phyloP scores from a whole-genome alignment of 352 stramenopile genomes.

The Phytophthora idaei region DNA sequence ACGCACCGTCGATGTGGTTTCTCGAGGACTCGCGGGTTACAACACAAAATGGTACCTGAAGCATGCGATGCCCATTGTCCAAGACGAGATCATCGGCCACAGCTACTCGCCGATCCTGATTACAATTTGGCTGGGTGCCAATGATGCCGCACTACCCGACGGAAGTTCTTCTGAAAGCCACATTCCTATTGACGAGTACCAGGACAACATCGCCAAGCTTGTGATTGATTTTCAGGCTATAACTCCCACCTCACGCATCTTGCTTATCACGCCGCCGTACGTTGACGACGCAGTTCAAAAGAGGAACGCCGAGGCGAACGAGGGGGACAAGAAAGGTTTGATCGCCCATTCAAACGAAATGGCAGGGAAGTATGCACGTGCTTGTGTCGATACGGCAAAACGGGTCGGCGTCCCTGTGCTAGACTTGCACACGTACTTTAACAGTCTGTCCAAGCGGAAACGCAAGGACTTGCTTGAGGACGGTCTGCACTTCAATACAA shows the following conservation, averaged over 20 bases:
- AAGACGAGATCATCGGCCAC: conserved; percentile 35
- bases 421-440: conserved; percentile 52
- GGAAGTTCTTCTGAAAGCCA: conserved; percentile 39
- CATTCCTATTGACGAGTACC: conserved; percentile 50
- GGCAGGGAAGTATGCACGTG: conserved; percentile 45
- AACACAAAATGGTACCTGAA: conserved; percentile 53
- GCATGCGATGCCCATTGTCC: conserved; percentile 34
- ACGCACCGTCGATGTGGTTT: conserved; percentile 49
- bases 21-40: conserved; percentile 58
- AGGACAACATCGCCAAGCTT: conserved; percentile 41
- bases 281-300: conserved; percentile 42
- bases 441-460: conserved; percentile 36
- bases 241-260: conserved; percentile 24
- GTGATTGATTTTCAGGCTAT: conserved; percentile 25
- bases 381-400: conserved; percentile 40
- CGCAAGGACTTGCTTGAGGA: conserved; percentile 37
- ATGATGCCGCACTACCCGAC: conserved; percentile 54
- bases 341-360: conserved; percentile 49
- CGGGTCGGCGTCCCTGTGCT: conserved; percentile 38
- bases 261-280: conserved; percentile 34
- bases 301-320: conserved; percentile 12
- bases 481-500: conserved; percentile 52
- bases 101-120: conserved; percentile 35
- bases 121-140: conserved; percentile 60
- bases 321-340: conserved; percentile 22